phyloP scores from a whole-genome alignment of 129 eudicot species.

The Cynara cardunculus region DNA sequence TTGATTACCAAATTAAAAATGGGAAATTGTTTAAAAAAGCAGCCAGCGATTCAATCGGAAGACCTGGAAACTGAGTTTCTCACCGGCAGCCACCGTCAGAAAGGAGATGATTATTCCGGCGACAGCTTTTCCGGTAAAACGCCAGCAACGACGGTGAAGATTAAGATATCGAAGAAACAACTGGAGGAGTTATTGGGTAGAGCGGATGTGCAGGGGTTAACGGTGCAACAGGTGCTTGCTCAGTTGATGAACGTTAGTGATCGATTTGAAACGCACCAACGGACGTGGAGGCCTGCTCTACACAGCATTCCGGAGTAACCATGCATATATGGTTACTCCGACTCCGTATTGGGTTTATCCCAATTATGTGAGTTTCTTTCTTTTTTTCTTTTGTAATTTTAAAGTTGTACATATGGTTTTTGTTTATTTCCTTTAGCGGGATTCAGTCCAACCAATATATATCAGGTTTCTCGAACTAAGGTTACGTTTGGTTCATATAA shows the following conservation, averaged over 20 bases:
- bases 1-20: slow-evolving; percentile 7
- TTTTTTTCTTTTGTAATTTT: not conserved
- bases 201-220: slow-evolving; percentile 34
- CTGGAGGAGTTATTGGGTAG: slow-evolving; percentile 40
- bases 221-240: slow-evolving; percentile 34
- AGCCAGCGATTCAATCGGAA: slow-evolving; percentile 20
- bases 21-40: slow-evolving; percentile 49
- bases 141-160: slow-evolving; percentile 31
- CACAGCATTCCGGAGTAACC: slow-evolving; percentile 43
- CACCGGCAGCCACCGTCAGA: not conserved
- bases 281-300: slow-evolving; percentile 54
- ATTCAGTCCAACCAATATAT: not conserved
- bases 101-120: not conserved
- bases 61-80: not conserved
- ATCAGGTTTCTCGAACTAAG: too few relatives aligned
- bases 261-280: slow-evolving; percentile 26
- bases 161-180: slow-evolving; percentile 55
- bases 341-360: not conserved
- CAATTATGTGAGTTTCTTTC: not conserved
- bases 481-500: not conserved
- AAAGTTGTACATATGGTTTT: slow-evolving; percentile 9
- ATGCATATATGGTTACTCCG: not conserved
- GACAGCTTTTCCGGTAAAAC: not conserved
- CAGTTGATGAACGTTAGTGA: slow-evolving; percentile 34
- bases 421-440: not conserved